phyloP scores from a whole-genome alignment of 371 early-diverging fungal species.

The Rhizopus sp. region DNA sequence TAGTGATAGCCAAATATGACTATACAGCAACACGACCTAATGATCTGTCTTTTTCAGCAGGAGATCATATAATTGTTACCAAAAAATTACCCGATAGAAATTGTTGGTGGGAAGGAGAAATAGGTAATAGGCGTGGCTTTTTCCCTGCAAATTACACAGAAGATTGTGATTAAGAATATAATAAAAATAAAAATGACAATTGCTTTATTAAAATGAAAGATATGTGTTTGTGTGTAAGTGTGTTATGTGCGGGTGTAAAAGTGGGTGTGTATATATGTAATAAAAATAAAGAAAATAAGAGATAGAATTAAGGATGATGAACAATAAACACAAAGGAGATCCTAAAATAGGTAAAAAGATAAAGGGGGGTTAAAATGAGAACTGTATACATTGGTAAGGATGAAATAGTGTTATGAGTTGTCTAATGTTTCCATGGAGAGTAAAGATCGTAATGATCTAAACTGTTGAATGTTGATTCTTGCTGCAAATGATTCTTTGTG shows the following conservation, averaged over 20 bases:
- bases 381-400: not conserved
- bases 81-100: constrained; percentile 60
- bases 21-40: constrained; percentile 64
- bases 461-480: not conserved
- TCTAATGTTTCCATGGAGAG: constrained; percentile 5
- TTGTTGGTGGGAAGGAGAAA: constrained; percentile 82
- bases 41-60: constrained; percentile 73
- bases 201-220: not conserved
- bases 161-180: constrained; percentile 17
- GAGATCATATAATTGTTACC: constrained; percentile 74
- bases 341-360: not conserved
- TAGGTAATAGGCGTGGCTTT: constrained; percentile 59
- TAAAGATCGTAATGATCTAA: not conserved
- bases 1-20: constrained; percentile 73
- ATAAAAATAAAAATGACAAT: not conserved
- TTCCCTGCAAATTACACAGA: constrained; percentile 49
- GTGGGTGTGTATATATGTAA: constrained; percentile 7
- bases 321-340: not conserved
- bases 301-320: not conserved
- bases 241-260: not conserved
- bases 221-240: not conserved
- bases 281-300: not conserved
- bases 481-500: not conserved
- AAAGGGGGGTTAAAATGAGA: not conserved
- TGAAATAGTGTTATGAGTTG: not conserved